Evolutionary conservation across 768 basidiomycete genomes (phyloP).

Genomic region (Chiua virens): DNA sequence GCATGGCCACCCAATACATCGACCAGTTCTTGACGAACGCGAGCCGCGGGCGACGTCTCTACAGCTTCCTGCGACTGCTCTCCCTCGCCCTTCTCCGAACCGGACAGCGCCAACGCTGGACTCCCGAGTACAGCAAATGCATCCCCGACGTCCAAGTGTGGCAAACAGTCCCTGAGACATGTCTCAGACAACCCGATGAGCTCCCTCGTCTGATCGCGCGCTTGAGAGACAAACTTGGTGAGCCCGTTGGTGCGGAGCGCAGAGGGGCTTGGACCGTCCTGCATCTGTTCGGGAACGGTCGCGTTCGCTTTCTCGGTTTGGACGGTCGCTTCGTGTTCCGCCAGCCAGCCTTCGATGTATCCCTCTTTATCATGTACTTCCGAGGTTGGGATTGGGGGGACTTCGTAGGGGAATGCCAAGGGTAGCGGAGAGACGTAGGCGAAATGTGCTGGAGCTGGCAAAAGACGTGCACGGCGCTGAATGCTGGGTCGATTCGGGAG

Average conservation of each 20-base stretch:
- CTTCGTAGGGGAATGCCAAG: conserved; percentile 77
- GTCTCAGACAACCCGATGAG: conserved; percentile 75
- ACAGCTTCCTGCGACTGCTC: conserved; percentile 16
- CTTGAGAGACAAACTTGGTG: conserved; percentile 49
- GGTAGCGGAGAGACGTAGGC: conserved; percentile 84
- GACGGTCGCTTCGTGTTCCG: conserved; percentile 62
- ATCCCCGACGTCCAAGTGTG: conserved; percentile 86
- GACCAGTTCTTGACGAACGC: conserved; percentile 66
- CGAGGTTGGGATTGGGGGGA: conserved; percentile 54
- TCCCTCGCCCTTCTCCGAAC: conserved; percentile 24
- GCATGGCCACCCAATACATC: conserved; percentile 81
- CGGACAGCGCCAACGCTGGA: conserved; percentile 45
- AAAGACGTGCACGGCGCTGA: conserved; percentile 67
- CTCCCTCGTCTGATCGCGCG: conserved; percentile 50
- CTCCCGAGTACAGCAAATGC: conserved; percentile 65
- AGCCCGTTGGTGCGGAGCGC: conserved; percentile 21
- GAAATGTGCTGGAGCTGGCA: conserved; percentile 62
- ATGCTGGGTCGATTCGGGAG: conserved; percentile 55
- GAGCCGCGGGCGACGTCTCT: conserved; percentile 31
- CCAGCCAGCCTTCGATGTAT: conserved; percentile 78
- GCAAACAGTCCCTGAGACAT: conserved; percentile 73
- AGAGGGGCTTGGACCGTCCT: too few relatives aligned
- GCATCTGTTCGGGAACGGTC: too few relatives aligned
- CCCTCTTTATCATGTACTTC: conserved; percentile 51
- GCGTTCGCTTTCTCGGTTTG: too few relatives aligned